These are phyloP conservation scores for Daldinia concentrica DNA, from an alignment of 495 filamentous ascomycete species.

Conservation along the genomic window DNA sequence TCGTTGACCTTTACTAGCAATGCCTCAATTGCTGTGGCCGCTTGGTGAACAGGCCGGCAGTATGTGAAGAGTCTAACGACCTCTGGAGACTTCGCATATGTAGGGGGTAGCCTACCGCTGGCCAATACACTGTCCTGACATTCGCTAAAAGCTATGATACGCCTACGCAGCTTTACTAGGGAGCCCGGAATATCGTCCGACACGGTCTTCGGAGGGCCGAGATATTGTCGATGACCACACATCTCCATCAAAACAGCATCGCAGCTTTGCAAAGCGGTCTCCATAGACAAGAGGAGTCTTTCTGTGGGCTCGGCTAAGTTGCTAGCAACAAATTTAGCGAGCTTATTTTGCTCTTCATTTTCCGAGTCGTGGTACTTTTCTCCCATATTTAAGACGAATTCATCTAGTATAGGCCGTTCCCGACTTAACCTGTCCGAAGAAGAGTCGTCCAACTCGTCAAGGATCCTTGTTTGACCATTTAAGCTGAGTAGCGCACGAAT, in stretches of 20 bases:
- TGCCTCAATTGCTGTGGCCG: conserved; percentile 56
- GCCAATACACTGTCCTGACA: conserved; percentile 45
- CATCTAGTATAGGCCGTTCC: conserved; percentile 18
- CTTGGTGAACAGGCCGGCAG: conserved; percentile 63
- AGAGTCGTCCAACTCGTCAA: conserved; percentile 40
- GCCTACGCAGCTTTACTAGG: conserved; percentile 48
- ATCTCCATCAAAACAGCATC: conserved; percentile 61
- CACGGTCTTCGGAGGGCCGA: conserved; percentile 49
- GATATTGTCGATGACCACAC: conserved; percentile 55
- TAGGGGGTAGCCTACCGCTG: conserved; percentile 47
- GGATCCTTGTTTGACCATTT: conserved; percentile 56
- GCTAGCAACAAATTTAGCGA: conserved; percentile 49
- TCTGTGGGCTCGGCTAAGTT: conserved; percentile 58
- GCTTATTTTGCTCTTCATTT: conserved; percentile 35
- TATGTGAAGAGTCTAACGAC: conserved; percentile 65
- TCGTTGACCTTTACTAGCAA: conserved; percentile 56
- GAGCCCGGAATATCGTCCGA: conserved; percentile 48
- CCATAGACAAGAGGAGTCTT: conserved; percentile 58
- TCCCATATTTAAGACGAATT: conserved; percentile 52
- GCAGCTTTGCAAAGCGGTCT: conserved; percentile 51
- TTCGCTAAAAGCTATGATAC: conserved; percentile 48
- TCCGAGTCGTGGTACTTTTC: conserved; percentile 11
- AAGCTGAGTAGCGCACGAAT: conserved; percentile 59
- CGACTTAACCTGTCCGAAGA: neutral
- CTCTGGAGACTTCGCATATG: conserved; percentile 50